Evolutionary conservation across 2,329 filamentous ascomycete species (phyloP).

Genomic region (Epichloe elymi): DNA sequence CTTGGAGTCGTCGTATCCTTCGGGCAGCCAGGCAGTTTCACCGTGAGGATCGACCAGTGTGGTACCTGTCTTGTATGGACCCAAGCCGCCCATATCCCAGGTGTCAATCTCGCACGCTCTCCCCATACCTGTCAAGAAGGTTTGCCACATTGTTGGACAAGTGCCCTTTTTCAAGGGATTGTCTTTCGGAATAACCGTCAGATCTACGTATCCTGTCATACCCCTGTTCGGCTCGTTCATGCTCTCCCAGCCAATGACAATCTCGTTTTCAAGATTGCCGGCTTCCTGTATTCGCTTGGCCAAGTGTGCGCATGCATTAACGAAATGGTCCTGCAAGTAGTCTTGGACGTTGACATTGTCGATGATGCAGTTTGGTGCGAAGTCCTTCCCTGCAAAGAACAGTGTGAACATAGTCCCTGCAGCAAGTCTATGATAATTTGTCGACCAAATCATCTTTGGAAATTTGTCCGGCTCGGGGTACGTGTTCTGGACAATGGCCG

Average conservation of each 20-base stretch:
- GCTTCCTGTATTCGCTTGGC: constrained; percentile 79
- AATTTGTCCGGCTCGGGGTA: constrained; percentile 75
- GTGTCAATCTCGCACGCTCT: constrained; percentile 79
- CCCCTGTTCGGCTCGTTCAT: constrained; percentile 92
- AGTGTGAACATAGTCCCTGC: constrained; percentile 86
- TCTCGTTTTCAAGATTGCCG: constrained; percentile 72
- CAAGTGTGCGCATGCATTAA: constrained; percentile 66
- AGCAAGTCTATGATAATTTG: constrained; percentile 82
- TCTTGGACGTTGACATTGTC: constrained; percentile 94
- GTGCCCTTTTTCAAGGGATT: constrained; percentile 89
- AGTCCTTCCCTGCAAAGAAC: constrained; percentile 83
- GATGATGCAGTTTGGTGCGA: constrained; percentile 91
- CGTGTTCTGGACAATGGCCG: constrained; percentile 88
- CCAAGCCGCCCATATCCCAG: constrained; percentile 88
- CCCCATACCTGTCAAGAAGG: constrained; percentile 82
- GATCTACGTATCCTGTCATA: constrained; percentile 68
- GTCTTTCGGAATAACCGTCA: constrained; percentile 69
- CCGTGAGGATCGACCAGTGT: constrained; percentile 80
- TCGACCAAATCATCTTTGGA: constrained; percentile 99
- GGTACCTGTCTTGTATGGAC: constrained; percentile 78
- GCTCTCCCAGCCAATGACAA: constrained; percentile 91
- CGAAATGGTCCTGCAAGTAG: constrained; percentile 78
- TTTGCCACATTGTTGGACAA: constrained; percentile 87
- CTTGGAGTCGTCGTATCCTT: constrained; percentile 69
- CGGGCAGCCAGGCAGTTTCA: constrained; percentile 68